Evolutionary conservation across 2,329 filamentous ascomycete genomes (phyloP).

Genomic region (Coniochaeta prunicola): DNA sequence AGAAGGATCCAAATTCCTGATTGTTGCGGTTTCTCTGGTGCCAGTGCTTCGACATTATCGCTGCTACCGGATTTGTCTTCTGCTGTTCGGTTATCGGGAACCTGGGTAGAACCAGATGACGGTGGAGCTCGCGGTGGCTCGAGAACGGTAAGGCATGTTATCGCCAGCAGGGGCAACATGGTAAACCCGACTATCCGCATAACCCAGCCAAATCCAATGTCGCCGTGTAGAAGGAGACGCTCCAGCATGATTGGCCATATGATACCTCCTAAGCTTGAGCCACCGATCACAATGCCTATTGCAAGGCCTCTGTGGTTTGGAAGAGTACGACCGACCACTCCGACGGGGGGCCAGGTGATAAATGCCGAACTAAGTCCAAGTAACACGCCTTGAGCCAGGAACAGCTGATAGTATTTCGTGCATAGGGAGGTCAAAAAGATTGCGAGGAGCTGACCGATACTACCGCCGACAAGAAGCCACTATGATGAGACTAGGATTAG

Average conservation of each 20-base stretch:
- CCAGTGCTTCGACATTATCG: background rate
- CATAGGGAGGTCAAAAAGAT: slow-evolving; percentile 22
- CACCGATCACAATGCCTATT: slow-evolving; percentile 12
- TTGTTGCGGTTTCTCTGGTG: background rate
- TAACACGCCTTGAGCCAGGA: slow-evolving; percentile 21
- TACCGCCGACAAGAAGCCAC: slow-evolving; percentile 9
- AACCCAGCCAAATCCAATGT: slow-evolving; percentile 26
- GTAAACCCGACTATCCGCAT: slow-evolving; percentile 25
- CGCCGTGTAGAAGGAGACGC: slow-evolving; percentile 15
- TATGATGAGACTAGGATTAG: background rate
- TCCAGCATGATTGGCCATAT: slow-evolving; percentile 24
- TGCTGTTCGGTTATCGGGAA: slow-evolving; percentile 1
- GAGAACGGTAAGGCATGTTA: slow-evolving; percentile 19
- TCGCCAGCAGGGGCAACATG: slow-evolving; percentile 26
- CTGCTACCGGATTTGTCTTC: background rate
- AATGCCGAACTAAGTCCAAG: slow-evolving; percentile 12
- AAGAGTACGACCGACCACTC: slow-evolving; percentile 15
- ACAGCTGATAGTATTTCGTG: slow-evolving; percentile 22
- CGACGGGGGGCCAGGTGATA: slow-evolving; percentile 14
- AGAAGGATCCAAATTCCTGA: slow-evolving; percentile 7
- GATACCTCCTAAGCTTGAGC: slow-evolving; percentile 24
- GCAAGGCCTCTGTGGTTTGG: slow-evolving; percentile 16
- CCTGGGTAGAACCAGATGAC: no score
- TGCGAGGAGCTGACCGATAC: slow-evolving; percentile 12
- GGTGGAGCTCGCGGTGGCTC: slow-evolving; percentile 5